phyloP scores from a whole-genome alignment of 2,329 filamentous ascomycete genomes.

The Aspergillus novofumigatus region DNA sequence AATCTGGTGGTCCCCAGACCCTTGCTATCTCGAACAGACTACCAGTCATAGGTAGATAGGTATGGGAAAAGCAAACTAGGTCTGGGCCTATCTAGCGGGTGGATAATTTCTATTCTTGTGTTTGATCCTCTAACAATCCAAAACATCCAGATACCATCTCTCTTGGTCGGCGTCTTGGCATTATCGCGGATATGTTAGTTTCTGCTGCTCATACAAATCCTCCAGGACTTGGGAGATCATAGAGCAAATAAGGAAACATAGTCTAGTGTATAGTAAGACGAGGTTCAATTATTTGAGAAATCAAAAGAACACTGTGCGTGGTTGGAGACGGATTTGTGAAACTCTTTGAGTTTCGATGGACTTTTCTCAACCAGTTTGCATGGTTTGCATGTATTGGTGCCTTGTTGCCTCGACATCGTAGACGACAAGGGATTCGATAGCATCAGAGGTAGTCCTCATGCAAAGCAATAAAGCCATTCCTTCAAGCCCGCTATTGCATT shows the following conservation, averaged over 20 bases:
- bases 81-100: conserved; percentile 3
- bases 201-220: background rate
- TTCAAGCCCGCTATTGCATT: background rate
- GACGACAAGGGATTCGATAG: background rate
- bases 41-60: conserved; percentile 3
- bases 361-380: background rate
- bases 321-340: background rate
- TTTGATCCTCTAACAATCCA: conserved; percentile 2
- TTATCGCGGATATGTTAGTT: background rate
- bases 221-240: too few species aligned
- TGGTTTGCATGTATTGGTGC: background rate
- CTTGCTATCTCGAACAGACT: background rate
- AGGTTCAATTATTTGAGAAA: background rate
- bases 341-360: too few species aligned
- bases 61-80: conserved; percentile 6
- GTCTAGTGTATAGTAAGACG: background rate
- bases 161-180: conserved; percentile 13
- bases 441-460: background rate
- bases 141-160: conserved; percentile 4
- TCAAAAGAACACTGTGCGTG: background rate
- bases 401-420: background rate
- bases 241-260: background rate
- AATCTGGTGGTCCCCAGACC: conserved; percentile 18
- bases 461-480: background rate
- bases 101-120: conserved; percentile 17